Conservation (phyloP, 345 rosid species). For the Raphanus raphanistrum region DNA sequence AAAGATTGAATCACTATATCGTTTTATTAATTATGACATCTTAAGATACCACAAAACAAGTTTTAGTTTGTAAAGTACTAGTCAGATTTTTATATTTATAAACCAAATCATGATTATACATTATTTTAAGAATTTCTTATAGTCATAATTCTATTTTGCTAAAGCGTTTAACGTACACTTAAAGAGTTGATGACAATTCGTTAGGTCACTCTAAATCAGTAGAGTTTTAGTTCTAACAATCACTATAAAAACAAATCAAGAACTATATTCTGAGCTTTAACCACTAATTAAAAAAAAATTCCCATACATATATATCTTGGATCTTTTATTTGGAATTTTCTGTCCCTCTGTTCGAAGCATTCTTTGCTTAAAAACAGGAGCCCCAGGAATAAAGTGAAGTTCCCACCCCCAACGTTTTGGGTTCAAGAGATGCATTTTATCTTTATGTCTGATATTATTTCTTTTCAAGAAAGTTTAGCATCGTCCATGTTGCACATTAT, state of each 20-base stretch:
- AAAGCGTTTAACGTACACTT: background rate
- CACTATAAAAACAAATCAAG: background rate
- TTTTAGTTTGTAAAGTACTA: background rate
- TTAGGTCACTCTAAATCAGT: background rate
- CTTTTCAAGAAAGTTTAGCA: constrained; percentile 37
- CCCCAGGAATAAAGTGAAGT: constrained; percentile 64
- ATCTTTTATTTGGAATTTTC: constrained; percentile 10
- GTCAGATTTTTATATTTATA: background rate
- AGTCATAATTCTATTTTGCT: background rate
- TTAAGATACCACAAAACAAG: background rate
- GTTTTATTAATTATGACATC: background rate
- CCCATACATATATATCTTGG: background rate
- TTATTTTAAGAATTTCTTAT: background rate
- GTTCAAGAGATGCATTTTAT: constrained; percentile 27
- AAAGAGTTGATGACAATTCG: background rate
- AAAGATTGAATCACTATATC: background rate
- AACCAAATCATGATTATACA: background rate
- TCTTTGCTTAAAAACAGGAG: constrained; percentile 76
- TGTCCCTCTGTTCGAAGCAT: constrained; percentile 67
- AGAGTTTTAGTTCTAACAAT: background rate
- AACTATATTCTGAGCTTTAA: background rate
- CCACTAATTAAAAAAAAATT: background rate
- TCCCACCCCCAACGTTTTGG: constrained; percentile 40
- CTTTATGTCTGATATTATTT: constrained; percentile 20
- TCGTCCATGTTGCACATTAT: constrained; percentile 34